Conservation (phyloP, 345 rosid species). For the Camelina neglecta region DNA sequence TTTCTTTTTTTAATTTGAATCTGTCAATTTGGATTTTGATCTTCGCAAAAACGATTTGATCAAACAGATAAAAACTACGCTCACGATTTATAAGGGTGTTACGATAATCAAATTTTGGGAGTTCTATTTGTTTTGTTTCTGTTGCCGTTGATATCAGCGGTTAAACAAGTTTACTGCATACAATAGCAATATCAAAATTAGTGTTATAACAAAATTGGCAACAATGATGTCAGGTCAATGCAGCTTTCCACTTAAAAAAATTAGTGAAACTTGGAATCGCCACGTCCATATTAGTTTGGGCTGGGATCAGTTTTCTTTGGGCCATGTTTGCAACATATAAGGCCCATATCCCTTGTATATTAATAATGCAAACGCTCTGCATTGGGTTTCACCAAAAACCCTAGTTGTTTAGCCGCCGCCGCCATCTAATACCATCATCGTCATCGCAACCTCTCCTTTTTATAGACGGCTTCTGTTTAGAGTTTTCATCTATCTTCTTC, state of each 20-base stretch:
- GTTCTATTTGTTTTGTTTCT: background rate
- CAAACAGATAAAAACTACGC: background rate
- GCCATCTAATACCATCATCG: background rate
- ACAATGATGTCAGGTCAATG: too few species aligned
- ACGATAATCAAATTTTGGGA: background rate
- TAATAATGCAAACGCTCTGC: background rate
- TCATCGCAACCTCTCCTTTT: slow-evolving; percentile 13
- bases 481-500: too few species aligned
- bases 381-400: background rate
- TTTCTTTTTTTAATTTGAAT: background rate
- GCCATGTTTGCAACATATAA: too few species aligned
- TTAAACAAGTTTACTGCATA: background rate
- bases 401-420: slow-evolving; percentile 26
- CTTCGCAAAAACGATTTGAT: background rate
- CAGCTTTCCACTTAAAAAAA: too few species aligned
- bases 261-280: too few species aligned
- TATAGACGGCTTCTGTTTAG: background rate
- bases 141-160: background rate
- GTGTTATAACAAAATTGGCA: too few species aligned
- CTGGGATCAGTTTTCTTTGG: background rate
- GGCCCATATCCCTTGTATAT: background rate
- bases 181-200: too few species aligned
- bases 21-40: background rate
- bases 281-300: too few species aligned
- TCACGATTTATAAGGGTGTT: background rate